A percentile compares a stretch with the other conserved stretches of the same genome.
These are phyloP conservation scores for Stenocarpella maydis DNA, from an alignment of 2,329 filamentous ascomycete genomes.

Conservation along the genomic window DNA sequence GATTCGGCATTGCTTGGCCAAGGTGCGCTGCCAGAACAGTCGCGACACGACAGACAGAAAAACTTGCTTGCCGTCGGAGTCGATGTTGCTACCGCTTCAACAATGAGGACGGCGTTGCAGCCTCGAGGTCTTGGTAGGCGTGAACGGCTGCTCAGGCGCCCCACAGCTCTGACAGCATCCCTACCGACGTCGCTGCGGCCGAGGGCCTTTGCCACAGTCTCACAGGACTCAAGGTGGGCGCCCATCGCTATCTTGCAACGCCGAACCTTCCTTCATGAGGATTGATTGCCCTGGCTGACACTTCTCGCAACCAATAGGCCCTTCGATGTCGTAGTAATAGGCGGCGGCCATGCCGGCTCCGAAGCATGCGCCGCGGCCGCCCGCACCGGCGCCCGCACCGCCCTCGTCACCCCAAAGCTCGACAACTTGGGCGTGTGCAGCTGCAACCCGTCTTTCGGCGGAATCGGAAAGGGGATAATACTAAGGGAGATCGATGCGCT, in stretches of 20 bases:
- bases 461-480: conserved; percentile 98
- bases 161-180: conserved; percentile 23
- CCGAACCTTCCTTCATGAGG: background rate
- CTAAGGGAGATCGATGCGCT: conserved; percentile 94
- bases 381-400: conserved; percentile 86
- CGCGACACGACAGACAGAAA: background rate
- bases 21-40: background rate
- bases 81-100: conserved; percentile 20
- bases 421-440: conserved; percentile 94
- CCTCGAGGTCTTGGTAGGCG: conserved; percentile 42
- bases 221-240: conserved; percentile 43
- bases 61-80: background rate
- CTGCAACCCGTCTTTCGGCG: conserved; percentile 96
- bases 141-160: conserved; percentile 33
- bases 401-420: conserved; percentile 85
- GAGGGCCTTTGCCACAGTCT: conserved; percentile 44
- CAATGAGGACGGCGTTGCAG: conserved; percentile 45
- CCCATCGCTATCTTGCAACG: background rate
- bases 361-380: conserved; percentile 94
- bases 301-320: conserved; percentile 54
- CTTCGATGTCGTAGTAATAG: conserved; percentile 94
- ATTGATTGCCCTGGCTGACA: background rate
- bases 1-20: background rate
- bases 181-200: conserved; percentile 28
- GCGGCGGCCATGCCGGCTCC: conserved; percentile 93